Conservation (phyloP, 768 basidiomycete genomes). For the Guyanaporus albipodus region DNA sequence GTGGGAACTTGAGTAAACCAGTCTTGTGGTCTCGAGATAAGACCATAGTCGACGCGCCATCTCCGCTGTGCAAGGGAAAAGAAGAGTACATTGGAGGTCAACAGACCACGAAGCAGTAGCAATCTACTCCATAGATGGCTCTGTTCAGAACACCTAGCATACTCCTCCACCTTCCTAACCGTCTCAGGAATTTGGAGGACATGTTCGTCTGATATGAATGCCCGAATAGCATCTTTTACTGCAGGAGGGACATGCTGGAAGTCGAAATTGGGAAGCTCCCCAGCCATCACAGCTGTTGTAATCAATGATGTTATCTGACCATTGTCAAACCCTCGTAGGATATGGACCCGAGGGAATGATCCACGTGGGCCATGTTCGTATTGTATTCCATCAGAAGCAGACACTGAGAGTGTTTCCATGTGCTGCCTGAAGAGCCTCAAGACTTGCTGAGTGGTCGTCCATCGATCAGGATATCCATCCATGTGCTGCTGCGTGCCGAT, state of each 20-base stretch:
- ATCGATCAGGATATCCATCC: background rate
- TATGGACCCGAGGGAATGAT: background rate
- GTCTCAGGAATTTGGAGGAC: background rate
- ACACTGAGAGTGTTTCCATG: background rate
- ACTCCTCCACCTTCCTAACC: background rate
- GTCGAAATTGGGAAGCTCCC: background rate
- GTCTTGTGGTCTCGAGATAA: no score
- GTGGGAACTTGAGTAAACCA: no score
- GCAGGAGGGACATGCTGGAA: background rate
- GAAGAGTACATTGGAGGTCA: background rate
- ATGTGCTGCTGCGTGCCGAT: background rate
- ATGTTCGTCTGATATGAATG: background rate
- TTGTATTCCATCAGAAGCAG: background rate
- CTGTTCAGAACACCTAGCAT: background rate
- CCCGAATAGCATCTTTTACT: background rate
- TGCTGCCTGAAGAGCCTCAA: background rate
- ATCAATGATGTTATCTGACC: background rate
- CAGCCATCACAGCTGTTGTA: background rate
- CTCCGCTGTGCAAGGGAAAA: background rate
- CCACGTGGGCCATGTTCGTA: background rate
- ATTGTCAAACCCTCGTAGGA: background rate
- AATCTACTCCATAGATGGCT: background rate
- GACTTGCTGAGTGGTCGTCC: background rate
- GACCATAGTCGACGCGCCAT: no score
- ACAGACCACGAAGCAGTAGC: background rate